These are phyloP conservation scores for Claviceps digitariae DNA, from an alignment of 2,329 filamentous ascomycete species.

Conservation along the genomic window DNA sequence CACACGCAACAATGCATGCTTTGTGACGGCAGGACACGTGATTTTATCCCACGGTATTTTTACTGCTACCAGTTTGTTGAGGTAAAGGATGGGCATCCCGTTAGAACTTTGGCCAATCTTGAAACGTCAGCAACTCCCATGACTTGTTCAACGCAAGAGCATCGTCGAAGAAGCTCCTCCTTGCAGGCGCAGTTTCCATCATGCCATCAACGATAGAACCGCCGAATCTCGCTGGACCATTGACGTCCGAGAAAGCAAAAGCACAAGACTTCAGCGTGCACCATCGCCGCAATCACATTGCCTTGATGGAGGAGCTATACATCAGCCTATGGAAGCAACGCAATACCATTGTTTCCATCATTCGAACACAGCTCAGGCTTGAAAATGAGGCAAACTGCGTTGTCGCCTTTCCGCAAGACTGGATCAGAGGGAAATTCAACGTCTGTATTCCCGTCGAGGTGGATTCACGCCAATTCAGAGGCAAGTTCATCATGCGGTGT, in stretches of 20 bases:
- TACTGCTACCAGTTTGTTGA: too few relatives aligned
- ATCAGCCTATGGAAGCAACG: neutral
- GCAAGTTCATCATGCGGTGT: conserved; percentile 16
- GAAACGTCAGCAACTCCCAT: too few relatives aligned
- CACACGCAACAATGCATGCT: too few relatives aligned
- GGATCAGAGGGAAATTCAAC: conserved; percentile 22
- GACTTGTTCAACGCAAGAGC: too few relatives aligned
- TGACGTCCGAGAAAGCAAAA: neutral
- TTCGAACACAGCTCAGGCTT: neutral
- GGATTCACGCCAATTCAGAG: conserved; percentile 8
- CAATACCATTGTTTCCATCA: neutral
- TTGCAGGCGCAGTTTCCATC: neutral
- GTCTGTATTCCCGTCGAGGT: conserved; percentile 19
- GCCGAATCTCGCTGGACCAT: neutral
- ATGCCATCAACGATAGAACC: neutral
- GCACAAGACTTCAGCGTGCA: neutral
- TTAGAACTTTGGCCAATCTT: too few relatives aligned
- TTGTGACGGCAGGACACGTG: neutral
- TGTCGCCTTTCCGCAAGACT: conserved; percentile 4
- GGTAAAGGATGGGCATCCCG: too few relatives aligned
- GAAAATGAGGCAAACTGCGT: neutral
- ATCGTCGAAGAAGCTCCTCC: too few relatives aligned
- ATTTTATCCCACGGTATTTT: neutral
- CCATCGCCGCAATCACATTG: neutral
- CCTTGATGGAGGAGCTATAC: neutral